Evolutionary conservation across 208 protist species (phyloP).

Genomic region (Polymyxa betae): DNA sequence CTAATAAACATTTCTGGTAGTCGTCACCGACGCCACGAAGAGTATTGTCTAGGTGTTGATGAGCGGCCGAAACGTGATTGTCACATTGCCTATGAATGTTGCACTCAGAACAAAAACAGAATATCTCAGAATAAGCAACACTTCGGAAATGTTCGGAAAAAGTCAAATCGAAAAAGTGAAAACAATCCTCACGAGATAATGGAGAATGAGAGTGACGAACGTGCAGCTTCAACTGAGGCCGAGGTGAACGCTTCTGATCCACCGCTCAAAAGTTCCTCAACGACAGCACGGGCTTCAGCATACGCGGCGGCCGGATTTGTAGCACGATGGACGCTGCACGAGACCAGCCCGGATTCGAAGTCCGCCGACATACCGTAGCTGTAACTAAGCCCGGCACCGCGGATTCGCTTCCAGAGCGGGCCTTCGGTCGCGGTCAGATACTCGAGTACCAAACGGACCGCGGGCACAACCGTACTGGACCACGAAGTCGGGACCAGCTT

Average conservation of each 20-base stretch:
- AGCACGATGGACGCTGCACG: not conserved
- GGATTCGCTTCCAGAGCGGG: slow-evolving; percentile 56
- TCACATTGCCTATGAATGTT: not conserved
- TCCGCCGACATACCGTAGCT: not conserved
- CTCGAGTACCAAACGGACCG: not conserved
- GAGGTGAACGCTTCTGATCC: not conserved
- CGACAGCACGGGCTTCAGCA: not conserved
- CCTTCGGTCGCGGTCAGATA: slow-evolving; percentile 39
- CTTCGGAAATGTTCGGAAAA: not conserved
- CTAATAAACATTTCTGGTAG: not conserved
- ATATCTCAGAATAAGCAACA: too few relatives aligned
- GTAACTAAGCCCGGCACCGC: slow-evolving; percentile 35
- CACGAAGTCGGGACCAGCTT: too few relatives aligned
- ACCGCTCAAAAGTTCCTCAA: not conserved
- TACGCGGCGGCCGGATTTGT: slow-evolving; percentile 7
- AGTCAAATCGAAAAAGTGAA: not conserved
- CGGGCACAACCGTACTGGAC: too few relatives aligned
- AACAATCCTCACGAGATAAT: not conserved
- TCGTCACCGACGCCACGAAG: not conserved
- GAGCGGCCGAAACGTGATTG: not conserved
- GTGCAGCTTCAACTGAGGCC: not conserved
- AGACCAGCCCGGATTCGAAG: slow-evolving; percentile 1
- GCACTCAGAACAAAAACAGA: too few relatives aligned
- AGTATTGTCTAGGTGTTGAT: slow-evolving; percentile 10
- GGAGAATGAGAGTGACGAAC: not conserved